Evolutionary conservation across 805 yeast genomes (phyloP).

Genomic region (Wickerhamia fluorescens): DNA sequence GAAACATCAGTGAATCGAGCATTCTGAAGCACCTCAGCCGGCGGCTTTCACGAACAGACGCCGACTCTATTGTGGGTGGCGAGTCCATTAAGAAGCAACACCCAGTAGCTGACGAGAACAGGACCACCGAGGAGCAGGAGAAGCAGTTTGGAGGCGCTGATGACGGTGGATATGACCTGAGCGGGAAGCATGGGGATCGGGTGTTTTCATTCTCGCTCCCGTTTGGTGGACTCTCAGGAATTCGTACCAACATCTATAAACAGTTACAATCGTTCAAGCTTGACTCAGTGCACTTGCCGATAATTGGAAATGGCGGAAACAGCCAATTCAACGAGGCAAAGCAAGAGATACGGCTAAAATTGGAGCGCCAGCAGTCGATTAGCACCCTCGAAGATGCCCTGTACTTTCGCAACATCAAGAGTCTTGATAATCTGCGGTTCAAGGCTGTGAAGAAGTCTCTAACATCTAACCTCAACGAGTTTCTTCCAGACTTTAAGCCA

Average conservation of each 20-base stretch:
- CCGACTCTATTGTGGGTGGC: conserved; percentile 48
- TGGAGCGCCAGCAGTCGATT: conserved; percentile 50
- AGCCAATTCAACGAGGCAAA: conserved; percentile 10
- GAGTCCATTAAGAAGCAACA: conserved; percentile 16
- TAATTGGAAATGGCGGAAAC: conserved; percentile 9
- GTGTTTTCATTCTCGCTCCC: conserved; percentile 56
- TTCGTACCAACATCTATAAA: conserved; percentile 21
- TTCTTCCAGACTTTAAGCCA: conserved; percentile 25
- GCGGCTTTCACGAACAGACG: conserved; percentile 24
- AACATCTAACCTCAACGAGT: conserved; percentile 39
- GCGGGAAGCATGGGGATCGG: conserved; percentile 19
- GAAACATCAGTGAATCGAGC: too few species aligned
- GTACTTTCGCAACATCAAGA: conserved; percentile 46
- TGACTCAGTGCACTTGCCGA: conserved; percentile 16
- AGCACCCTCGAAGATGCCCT: conserved; percentile 58
- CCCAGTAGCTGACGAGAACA: conserved; percentile 9
- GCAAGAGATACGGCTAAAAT: conserved; percentile 31
- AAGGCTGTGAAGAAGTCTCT: conserved; percentile 65
- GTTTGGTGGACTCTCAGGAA: conserved; percentile 38
- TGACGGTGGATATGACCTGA: conserved; percentile 8
- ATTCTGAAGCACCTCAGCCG: too few species aligned
- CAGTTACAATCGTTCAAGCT: conserved; percentile 17
- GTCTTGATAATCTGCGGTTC: conserved; percentile 59
- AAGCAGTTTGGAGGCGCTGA: conserved; percentile 27
- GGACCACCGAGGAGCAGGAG: conserved; percentile 11